Evolutionary conservation across 2,329 filamentous ascomycete species (phyloP).

Genomic region (Xylaria sp.): DNA sequence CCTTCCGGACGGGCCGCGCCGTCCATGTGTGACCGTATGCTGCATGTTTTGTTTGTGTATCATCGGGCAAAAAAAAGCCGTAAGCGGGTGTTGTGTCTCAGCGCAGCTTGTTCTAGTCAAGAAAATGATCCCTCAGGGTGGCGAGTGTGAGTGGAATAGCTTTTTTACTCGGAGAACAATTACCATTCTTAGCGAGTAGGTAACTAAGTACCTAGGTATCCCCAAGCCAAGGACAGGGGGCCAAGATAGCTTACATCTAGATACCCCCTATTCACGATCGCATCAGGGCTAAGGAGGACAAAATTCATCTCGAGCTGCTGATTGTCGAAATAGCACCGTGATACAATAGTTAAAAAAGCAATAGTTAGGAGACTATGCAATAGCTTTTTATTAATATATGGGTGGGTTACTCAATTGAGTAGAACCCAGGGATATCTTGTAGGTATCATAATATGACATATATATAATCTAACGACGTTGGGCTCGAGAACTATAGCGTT

Average conservation of each 20-base stretch:
- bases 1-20: slow-evolving; percentile 11
- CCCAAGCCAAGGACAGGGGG: background rate
- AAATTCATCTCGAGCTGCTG: no score
- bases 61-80: background rate
- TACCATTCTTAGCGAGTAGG: background rate
- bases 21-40: slow-evolving; percentile 5
- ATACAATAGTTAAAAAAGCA: background rate
- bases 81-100: slow-evolving; percentile 6
- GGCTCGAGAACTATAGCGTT: background rate
- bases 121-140: background rate
- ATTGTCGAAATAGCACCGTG: no score
- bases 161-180: background rate
- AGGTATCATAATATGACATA: slow-evolving; percentile 24
- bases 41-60: background rate
- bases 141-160: background rate
- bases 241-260: background rate
- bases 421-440: slow-evolving; percentile 18
- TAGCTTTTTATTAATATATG: slow-evolving; percentile 21
- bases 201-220: background rate
- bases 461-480: slow-evolving; percentile 21
- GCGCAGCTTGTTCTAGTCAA: background rate
- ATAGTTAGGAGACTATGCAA: background rate
- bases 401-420: slow-evolving; percentile 13
- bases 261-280: no score
- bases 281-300: no score